Evolutionary conservation across 345 rosid species (phyloP), one percentile per base, ranked within the genome.

Genomic region (Boechera stricta): DNA sequence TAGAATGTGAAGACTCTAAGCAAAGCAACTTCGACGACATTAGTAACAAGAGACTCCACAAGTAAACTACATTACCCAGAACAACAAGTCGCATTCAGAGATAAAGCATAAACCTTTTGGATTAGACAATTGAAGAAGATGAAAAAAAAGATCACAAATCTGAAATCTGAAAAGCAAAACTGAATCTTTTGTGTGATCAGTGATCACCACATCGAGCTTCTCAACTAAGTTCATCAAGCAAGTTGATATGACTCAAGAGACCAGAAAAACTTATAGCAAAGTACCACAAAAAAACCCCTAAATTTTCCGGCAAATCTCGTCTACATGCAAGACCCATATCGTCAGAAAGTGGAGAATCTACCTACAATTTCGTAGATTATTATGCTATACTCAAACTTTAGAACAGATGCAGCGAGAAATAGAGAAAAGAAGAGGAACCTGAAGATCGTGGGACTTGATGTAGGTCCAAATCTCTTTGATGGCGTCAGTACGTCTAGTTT

Each of bases 391-490:
- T 51, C 38, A 33, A 72, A 60, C 18, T n/a, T 41, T 39, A 64
- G 5, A 41, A 18, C 49, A 56, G 56, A 31, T 24, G 73, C 31
- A 57, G 32, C 35, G 16, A 16, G 5, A 6, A 3, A 6, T 2
- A 7, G 21, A 18, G 45, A 59, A 35, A 3, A 33, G 35, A 32
- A 56, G n/a, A 54, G 8, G 51, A 76, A 94, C 98, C 98, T 92
- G 98, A 56, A 94, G 93, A 60, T 87, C 83, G 64, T 88, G 71
- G 6, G 84, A 73, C 85, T 94, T 94, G 86, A 90, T 84, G 75
- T 92, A 85, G 63, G 79, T 49, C 98, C 98, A 94, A 71, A 91
- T 83, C 86, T 82, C 75, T 82, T 92, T 89, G 63, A 88, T 87
- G 5, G 89, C 93, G 4, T 82, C 86, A 0, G 82, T 41, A 35